Conservation (phyloP, 352 stramenopile species). For the Globisporangium ultimum region DNA sequence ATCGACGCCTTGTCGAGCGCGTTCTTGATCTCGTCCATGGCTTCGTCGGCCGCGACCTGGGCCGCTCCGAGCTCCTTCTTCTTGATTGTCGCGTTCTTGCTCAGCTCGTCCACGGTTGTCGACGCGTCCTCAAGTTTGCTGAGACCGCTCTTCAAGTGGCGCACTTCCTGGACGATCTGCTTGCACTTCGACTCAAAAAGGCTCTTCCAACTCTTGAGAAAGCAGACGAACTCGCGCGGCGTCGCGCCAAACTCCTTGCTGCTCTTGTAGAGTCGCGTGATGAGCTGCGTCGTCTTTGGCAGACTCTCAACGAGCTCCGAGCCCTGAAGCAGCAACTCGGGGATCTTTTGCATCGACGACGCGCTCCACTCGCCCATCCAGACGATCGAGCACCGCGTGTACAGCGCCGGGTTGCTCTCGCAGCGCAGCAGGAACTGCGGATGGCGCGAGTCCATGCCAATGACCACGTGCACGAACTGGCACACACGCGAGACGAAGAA, state of each 20-base stretch:
- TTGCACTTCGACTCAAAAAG: slow-evolving; percentile 81
- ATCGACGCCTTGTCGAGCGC: slow-evolving; percentile 86
- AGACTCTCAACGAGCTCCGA: slow-evolving; percentile 61
- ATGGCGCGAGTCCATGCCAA: slow-evolving; percentile 71
- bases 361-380: slow-evolving; percentile 93
- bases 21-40: slow-evolving; percentile 95
- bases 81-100: slow-evolving; percentile 83
- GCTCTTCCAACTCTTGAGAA: slow-evolving; percentile 75
- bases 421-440: slow-evolving; percentile 83
- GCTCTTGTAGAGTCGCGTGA: slow-evolving; percentile 60
- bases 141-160: slow-evolving; percentile 87
- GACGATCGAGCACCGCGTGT: slow-evolving; percentile 88
- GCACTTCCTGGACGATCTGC: slow-evolving; percentile 84
- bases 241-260: slow-evolving; percentile 72
- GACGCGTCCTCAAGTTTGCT: slow-evolving; percentile 90
- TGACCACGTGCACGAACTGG: slow-evolving; percentile 87
- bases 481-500: slow-evolving; percentile 92
- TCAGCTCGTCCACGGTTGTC: slow-evolving; percentile 90
- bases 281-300: slow-evolving; percentile 46
- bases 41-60: slow-evolving; percentile 88
- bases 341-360: slow-evolving; percentile 71
- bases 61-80: slow-evolving; percentile 87
- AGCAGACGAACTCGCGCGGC: slow-evolving; percentile 82
- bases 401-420: slow-evolving; percentile 92
- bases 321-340: slow-evolving; percentile 60